phyloP scores from a whole-genome alignment of 306 rosid species.

The Quercus agrifolia region DNA sequence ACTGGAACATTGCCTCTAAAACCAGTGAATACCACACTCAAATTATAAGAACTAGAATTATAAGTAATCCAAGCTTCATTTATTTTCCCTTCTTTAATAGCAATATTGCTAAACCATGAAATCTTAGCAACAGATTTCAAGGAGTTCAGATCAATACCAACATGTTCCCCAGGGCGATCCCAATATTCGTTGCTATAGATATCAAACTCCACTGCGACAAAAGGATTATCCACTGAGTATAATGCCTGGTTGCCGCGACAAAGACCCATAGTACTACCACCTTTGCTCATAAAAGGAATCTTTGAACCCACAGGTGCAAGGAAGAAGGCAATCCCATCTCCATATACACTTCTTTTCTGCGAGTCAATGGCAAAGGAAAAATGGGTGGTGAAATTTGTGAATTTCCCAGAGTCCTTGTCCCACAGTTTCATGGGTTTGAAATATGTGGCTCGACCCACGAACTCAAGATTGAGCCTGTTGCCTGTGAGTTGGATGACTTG shows the following conservation, averaged over 20 bases:
- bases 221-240: constrained; percentile 20
- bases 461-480: constrained; percentile 10
- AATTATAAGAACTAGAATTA: too few relatives aligned
- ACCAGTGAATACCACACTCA: constrained; percentile 19
- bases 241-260: constrained; percentile 1
- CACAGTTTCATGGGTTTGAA: constrained; percentile 24
- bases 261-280: constrained; percentile 47
- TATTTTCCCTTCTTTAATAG: constrained; percentile 5
- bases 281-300: constrained; percentile 15
- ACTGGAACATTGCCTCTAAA: background rate
- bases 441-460: constrained; percentile 39
- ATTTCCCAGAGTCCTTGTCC: constrained; percentile 28
- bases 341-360: background rate
- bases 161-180: constrained; percentile 38
- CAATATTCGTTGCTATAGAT: background rate
- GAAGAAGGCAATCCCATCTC: constrained; percentile 50
- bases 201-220: constrained; percentile 59
- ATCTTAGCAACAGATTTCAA: constrained; percentile 21
- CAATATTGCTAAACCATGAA: constrained; percentile 24
- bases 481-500: constrained; percentile 16
- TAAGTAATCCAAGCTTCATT: constrained; percentile 25
- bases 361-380: constrained; percentile 39
- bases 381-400: constrained; percentile 44
- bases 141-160: constrained; percentile 41
- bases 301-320: constrained; percentile 29